Evolutionary conservation across 768 basidiomycete species (phyloP).

Genomic region (Rubroboletus satanas): DNA sequence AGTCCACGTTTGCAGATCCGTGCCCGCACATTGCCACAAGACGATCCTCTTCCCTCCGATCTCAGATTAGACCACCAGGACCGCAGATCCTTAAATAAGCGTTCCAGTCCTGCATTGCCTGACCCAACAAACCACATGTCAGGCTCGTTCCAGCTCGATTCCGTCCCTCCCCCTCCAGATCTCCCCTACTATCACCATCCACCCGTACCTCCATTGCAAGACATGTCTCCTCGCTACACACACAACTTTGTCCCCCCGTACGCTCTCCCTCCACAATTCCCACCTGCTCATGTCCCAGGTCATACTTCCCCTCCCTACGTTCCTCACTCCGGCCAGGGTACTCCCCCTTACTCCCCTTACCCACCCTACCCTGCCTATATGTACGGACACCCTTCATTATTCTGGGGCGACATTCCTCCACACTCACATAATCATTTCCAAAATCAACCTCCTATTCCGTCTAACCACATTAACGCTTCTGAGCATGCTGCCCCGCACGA

Average conservation of each 20-base stretch:
- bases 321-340: constrained; percentile 26
- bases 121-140: constrained; percentile 16
- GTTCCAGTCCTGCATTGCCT: constrained; percentile 19
- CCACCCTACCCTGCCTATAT: constrained; percentile 33
- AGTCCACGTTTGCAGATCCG: constrained; percentile 43
- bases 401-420: constrained; percentile 33
- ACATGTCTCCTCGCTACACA: constrained; percentile 21
- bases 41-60: constrained; percentile 28
- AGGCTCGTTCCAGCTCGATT: constrained; percentile 12
- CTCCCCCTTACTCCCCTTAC: constrained; percentile 36
- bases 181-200: constrained; percentile 18
- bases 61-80: constrained; percentile 22
- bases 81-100: constrained; percentile 11
- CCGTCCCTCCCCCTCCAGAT: constrained; percentile 7
- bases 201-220: constrained; percentile 16
- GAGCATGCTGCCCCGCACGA: constrained; percentile 10
- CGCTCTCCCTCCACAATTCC: constrained; percentile 14
- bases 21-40: constrained; percentile 41
- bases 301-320: constrained; percentile 26
- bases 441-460: constrained; percentile 10
- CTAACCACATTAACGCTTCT: constrained; percentile 10
- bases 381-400: constrained; percentile 36
- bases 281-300: constrained; percentile 17
- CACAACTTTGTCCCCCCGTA: constrained; percentile 17
- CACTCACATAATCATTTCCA: constrained; percentile 17